phyloP scores from a whole-genome alignment of 2,329 filamentous ascomycete genomes.

The Leptographium flavum region DNA sequence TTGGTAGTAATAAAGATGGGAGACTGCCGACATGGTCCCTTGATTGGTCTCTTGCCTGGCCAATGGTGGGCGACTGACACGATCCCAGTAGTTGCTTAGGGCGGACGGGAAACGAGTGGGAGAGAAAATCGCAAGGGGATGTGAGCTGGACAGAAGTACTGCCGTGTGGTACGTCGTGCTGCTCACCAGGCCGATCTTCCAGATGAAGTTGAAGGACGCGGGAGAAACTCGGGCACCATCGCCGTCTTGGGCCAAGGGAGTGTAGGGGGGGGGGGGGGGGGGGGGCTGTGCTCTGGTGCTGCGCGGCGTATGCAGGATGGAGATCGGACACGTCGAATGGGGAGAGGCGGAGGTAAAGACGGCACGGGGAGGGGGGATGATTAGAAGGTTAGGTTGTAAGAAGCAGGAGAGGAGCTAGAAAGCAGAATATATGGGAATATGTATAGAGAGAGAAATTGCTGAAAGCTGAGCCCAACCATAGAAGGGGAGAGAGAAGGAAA shows the following conservation, averaged over 20 bases:
- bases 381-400: too few relatives aligned
- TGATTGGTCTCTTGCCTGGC: constrained; percentile 6
- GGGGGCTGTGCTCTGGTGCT: too few relatives aligned
- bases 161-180: neutral
- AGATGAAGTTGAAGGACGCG: neutral
- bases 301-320: too few relatives aligned
- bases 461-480: neutral
- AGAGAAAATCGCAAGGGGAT: neutral
- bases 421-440: neutral
- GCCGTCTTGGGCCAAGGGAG: neutral
- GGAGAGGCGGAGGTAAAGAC: too few relatives aligned
- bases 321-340: too few relatives aligned
- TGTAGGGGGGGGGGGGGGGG: too few relatives aligned
- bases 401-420: neutral
- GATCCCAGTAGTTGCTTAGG: neutral
- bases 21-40: constrained; percentile 4
- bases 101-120: neutral
- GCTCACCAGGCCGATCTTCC: neutral
- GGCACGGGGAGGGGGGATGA: neutral
- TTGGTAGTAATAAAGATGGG: neutral
- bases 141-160: neutral
- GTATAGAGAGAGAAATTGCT: neutral
- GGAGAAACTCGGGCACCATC: neutral
- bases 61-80: constrained; percentile 4
- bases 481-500: neutral